Conservation (phyloP, 768 basidiomycete species). For the Mycena leptocephala region DNA sequence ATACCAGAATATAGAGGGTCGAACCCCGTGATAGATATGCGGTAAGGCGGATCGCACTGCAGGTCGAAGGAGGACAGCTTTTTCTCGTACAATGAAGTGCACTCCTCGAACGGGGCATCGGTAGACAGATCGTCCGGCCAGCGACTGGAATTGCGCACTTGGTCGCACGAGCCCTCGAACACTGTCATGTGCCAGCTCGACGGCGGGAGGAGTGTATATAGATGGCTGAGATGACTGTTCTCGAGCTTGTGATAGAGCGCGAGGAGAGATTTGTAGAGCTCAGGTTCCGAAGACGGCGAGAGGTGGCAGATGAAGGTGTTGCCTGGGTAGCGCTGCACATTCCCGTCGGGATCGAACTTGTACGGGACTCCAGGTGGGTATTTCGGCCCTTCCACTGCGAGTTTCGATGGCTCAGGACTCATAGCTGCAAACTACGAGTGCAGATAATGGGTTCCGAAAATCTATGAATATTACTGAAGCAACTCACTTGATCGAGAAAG, state of each 20-base stretch:
- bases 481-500: too few relatives aligned
- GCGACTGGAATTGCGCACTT: neutral
- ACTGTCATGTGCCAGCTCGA: conserved; percentile 1
- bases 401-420: too few relatives aligned
- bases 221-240: neutral
- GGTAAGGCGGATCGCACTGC: neutral
- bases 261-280: neutral
- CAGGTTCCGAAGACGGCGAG: neutral
- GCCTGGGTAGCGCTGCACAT: neutral
- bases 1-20: neutral
- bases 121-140: neutral
- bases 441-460: too few relatives aligned
- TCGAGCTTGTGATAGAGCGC: neutral
- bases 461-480: too few relatives aligned
- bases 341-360: neutral
- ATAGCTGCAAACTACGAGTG: neutral
- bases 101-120: neutral
- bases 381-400: neutral
- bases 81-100: neutral
- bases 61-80: neutral
- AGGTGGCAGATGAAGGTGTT: neutral
- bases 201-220: neutral
- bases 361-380: neutral
- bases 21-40: neutral
- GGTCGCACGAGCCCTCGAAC: neutral